Evolutionary conservation across 768 basidiomycete species (phyloP).

Genomic region (Obba rivulosa): DNA sequence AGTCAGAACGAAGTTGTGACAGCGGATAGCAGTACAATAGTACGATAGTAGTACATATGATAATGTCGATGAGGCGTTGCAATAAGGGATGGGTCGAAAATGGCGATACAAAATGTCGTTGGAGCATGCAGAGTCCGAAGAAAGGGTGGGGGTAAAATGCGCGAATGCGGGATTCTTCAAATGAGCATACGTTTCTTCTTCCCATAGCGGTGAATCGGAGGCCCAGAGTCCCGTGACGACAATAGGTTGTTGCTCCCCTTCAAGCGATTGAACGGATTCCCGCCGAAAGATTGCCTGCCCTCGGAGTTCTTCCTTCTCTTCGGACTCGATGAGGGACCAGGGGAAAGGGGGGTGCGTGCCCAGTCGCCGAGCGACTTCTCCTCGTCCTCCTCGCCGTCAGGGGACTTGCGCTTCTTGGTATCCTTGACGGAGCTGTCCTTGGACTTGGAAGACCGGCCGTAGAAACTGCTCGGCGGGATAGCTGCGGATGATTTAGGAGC

Average conservation of each 20-base stretch:
- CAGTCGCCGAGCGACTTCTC: slow-evolving; percentile 15
- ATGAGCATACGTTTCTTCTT: slow-evolving; percentile 28
- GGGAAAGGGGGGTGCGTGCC: slow-evolving; percentile 15
- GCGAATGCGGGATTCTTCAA: slow-evolving; percentile 20
- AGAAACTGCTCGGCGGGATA: slow-evolving; percentile 34
- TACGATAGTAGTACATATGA: slow-evolving; percentile 6
- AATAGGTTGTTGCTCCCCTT: slow-evolving; percentile 30
- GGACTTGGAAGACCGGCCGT: slow-evolving; percentile 20
- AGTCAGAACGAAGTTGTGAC: slow-evolving; percentile 22
- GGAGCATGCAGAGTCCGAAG: background rate
- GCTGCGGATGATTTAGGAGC: slow-evolving; percentile 19
- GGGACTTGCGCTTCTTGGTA: slow-evolving; percentile 38
- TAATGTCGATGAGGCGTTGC: background rate
- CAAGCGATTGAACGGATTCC: slow-evolving; percentile 32
- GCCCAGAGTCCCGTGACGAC: slow-evolving; percentile 16
- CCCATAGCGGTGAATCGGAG: slow-evolving; percentile 24
- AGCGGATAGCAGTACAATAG: slow-evolving; percentile 7
- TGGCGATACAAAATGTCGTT: background rate
- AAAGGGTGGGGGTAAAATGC: background rate
- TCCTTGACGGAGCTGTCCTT: slow-evolving; percentile 11
- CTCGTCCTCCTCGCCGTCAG: slow-evolving; percentile 24
- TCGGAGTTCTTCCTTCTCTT: slow-evolving; percentile 4
- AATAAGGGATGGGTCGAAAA: background rate
- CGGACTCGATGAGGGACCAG: slow-evolving; percentile 3
- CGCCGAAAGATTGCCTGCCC: background rate